These are phyloP conservation scores for Scalesia atractyloides DNA, from an alignment of 129 eudicot genomes.

Conservation along the genomic window DNA sequence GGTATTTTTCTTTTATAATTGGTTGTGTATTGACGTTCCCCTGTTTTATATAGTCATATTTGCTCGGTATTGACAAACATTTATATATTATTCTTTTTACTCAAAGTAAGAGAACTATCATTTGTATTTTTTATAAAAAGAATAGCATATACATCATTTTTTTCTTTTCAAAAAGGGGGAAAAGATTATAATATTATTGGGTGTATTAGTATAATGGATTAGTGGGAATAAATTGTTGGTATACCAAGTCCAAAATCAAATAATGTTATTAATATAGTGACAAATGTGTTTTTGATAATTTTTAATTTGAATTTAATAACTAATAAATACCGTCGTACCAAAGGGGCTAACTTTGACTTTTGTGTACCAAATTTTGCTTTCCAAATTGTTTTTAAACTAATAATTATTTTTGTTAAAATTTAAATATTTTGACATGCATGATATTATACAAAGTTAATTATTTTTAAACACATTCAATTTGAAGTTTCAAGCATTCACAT, in stretches of 20 bases:
- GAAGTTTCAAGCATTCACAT: too few relatives aligned
- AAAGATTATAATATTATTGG: not conserved
- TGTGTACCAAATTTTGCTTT: not conserved
- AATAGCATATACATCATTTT: not conserved
- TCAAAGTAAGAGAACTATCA: not conserved
- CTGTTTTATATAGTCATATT: too few relatives aligned
- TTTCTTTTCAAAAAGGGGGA: not conserved
- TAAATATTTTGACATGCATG: not conserved
- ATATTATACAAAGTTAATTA: not conserved
- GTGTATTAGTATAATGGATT: not conserved
- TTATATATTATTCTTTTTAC: not conserved
- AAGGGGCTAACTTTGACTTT: not conserved
- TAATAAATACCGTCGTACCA: not conserved
- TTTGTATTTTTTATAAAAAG: not conserved
- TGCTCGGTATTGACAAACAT: not conserved
- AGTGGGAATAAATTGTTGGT: constrained; percentile 14
- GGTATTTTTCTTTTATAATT: too few relatives aligned
- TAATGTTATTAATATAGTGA: constrained; percentile 4
- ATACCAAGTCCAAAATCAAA: constrained; percentile 19
- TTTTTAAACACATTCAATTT: not conserved
- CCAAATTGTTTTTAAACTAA: too few relatives aligned
- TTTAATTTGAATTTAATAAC: not conserved
- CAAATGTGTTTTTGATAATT: not conserved
- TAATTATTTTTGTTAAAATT: not conserved
- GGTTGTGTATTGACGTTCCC: too few relatives aligned